A percentile compares a stretch with the other conserved stretches of the same genome.
Conservation (phyloP, 2,329 filamentous ascomycete genomes). For the Cercospora citrullina region DNA sequence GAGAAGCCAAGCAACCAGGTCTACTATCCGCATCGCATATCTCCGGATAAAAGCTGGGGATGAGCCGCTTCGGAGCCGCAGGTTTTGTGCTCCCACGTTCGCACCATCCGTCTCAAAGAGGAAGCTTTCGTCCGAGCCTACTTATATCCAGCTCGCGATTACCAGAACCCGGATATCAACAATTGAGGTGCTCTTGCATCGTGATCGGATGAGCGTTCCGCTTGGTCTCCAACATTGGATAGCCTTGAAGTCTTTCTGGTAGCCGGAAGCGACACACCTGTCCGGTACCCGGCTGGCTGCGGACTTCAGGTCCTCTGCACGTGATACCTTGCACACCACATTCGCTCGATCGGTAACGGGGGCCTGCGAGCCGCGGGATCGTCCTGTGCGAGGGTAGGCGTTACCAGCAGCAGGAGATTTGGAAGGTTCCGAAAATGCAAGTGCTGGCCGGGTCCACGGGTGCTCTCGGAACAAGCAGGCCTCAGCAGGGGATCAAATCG, state of each 20-base stretch:
- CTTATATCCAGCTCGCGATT: constrained; percentile 13
- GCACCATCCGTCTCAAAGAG: not conserved
- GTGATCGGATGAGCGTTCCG: constrained; percentile 5
- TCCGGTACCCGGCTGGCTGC: not conserved
- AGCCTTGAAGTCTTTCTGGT: not conserved
- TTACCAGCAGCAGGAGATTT: not conserved
- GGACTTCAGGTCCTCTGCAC: not conserved
- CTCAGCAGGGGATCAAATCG: not conserved
- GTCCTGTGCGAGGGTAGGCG: not conserved
- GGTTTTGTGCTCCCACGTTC: not conserved
- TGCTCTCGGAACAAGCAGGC: not conserved
- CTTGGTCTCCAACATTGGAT: not conserved
- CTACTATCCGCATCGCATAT: not conserved
- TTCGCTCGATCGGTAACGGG: not conserved
- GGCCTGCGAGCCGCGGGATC: not conserved
- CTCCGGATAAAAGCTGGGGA: not conserved
- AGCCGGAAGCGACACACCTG: not conserved
- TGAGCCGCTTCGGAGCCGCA: constrained; percentile 13
- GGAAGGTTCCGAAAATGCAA: not conserved
- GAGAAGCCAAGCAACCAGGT: not conserved
- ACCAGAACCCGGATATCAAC: not conserved
- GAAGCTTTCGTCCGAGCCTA: constrained; percentile 6
- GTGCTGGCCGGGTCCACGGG: not conserved
- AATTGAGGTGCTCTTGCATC: not conserved
- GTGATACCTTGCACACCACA: not conserved